Base-by-base conservation (phyloP, 2,329 filamentous ascomycete species). In the Aureobasidium uvarum region DNA sequence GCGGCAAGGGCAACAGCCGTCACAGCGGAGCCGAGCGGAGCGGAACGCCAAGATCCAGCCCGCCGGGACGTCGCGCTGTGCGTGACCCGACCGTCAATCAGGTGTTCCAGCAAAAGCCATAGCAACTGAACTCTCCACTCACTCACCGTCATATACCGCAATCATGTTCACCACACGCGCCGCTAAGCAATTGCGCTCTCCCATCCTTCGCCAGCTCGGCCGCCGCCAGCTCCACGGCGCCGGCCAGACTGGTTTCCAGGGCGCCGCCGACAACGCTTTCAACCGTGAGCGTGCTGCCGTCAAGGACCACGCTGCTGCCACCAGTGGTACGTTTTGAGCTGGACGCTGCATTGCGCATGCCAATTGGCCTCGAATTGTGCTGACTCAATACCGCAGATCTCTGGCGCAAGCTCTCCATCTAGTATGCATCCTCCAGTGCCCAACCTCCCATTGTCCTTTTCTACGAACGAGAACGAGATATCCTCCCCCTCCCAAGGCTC, bases 391-490 rank as follows among this genome's bases (percentile, higher is more conserved):
- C 33, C 76, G 20, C 45, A 96, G 94, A 92, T 74, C 87, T 96
- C 74, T 99, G 95, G 95, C 88, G 86, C 80, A 98, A 96, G 85
- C 89, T 98, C 74, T 95, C 92, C 70, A 84, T 97, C 84, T 98
- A 91, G 93, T 97, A 91, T 58, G 62, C 33, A 38, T 51, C 18
- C 23, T 38, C 31, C 51, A 55, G 14, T 25, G 14, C 33, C 28
- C 60, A 62, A 28, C 45, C 16, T 56, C n/a, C 28, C 39, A 45
- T 38, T 33, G 13, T 16, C 38, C 48, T 28, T 28, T 5, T 16
- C 6, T 62, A 55, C 36, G 39, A 46, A 48, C 46, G 54, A 31
- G n/a, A 23, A 51, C 13, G 33, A 52, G 46, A 33, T 28, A 4
- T 14, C 16, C 43, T 36, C n/a, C 33, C 13, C 41, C 6, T 6